Percentiles rank a stretch among this genome's conserved stretches.
Conservation (phyloP, 179 eudicot genomes). For the Beta corolliflora region DNA sequence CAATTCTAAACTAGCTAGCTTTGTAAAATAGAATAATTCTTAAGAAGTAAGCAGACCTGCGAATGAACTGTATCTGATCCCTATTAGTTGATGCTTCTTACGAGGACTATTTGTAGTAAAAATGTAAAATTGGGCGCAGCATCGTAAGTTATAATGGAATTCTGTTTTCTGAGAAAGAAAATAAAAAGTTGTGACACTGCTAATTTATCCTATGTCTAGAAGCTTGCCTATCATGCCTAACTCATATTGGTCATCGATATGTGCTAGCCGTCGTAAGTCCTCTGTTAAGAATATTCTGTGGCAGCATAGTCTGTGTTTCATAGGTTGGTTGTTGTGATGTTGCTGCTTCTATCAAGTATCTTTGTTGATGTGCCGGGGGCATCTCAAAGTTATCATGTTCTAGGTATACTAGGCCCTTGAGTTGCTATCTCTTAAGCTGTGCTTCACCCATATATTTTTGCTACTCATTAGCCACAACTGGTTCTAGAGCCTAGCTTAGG, state of each 20-base stretch:
- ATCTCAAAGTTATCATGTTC: background rate
- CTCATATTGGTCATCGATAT: background rate
- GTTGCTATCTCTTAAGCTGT: background rate
- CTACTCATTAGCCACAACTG: background rate
- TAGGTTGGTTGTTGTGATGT: background rate
- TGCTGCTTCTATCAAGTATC: background rate
- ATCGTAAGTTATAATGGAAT: no score
- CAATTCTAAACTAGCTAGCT: no score
- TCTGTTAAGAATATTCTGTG: background rate
- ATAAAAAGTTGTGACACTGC: no score
- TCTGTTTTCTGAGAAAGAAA: no score
- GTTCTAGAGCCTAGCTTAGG: background rate
- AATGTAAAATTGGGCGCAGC: no score
- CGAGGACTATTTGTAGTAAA: no score
- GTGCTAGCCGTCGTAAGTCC: background rate
- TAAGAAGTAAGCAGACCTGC: no score
- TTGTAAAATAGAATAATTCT: no score
- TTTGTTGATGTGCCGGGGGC: slow-evolving; percentile 1
- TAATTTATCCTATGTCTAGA: no score
- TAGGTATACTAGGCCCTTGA: background rate
- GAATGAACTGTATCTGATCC: no score
- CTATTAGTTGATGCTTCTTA: no score
- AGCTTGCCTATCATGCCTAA: background rate
- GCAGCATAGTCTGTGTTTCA: background rate
- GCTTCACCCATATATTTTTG: background rate